A percentile compares a stretch with the other conserved stretches of the same genome.
phyloP scores from a whole-genome alignment of 2,329 filamentous ascomycete genomes.

The Diplocarpon rosae region DNA sequence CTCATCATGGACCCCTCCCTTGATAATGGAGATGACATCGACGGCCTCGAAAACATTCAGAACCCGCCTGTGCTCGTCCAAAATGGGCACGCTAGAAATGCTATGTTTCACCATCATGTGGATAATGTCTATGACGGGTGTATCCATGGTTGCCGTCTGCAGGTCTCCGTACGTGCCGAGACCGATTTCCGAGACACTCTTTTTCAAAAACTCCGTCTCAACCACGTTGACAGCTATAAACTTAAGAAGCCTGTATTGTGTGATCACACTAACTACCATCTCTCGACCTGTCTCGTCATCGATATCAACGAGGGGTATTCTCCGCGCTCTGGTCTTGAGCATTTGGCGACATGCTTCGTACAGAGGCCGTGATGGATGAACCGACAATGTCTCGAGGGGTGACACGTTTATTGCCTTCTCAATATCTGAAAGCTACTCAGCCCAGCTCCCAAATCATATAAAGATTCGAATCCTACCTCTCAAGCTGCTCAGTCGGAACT shows the following conservation, averaged over 20 bases:
- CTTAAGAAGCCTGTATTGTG: slow-evolving; percentile 95
- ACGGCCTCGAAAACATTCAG: slow-evolving; percentile 97
- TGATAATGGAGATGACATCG: slow-evolving; percentile 92
- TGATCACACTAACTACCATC: slow-evolving; percentile 93
- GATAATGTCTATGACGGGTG: slow-evolving; percentile 86
- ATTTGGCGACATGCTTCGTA: slow-evolving; percentile 94
- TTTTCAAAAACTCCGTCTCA: slow-evolving; percentile 75
- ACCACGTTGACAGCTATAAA: slow-evolving; percentile 93
- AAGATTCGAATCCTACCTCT: slow-evolving; percentile 49
- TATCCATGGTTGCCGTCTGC: slow-evolving; percentile 77
- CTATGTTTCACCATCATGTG: slow-evolving; percentile 85
- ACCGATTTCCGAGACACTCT: slow-evolving; percentile 71
- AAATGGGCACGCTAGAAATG: slow-evolving; percentile 88
- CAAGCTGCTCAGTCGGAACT: slow-evolving; percentile 85
- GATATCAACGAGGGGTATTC: slow-evolving; percentile 86
- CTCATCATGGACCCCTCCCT: slow-evolving; percentile 86
- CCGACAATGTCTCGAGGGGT: slow-evolving; percentile 91
- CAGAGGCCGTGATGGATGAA: slow-evolving; percentile 78
- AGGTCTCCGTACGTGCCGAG: slow-evolving; percentile 77
- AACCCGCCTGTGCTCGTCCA: slow-evolving; percentile 66
- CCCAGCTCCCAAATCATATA: slow-evolving; percentile 4
- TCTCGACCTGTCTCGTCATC: slow-evolving; percentile 89
- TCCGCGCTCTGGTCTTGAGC: slow-evolving; percentile 83
- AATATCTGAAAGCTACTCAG: slow-evolving; percentile 52
- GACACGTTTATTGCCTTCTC: slow-evolving; percentile 86